Conservation (phyloP, 306 rosid species). For the Begonia loranthoides region DNA sequence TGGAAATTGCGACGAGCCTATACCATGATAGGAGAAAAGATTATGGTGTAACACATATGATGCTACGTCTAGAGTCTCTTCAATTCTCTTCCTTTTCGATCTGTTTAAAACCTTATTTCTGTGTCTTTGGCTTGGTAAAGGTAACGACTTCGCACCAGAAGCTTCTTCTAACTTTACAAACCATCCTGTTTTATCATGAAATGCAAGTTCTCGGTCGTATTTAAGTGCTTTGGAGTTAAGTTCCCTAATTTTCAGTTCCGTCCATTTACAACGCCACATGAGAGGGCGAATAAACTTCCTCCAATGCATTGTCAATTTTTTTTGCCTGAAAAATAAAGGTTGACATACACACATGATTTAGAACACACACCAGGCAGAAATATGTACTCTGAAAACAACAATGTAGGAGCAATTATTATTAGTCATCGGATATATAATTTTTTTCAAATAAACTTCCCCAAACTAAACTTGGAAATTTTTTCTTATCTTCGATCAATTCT, state of each 20-base stretch:
- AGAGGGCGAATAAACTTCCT: slow-evolving; percentile 49
- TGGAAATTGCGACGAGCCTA: slow-evolving; percentile 1
- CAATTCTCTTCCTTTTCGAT: slow-evolving; percentile 68
- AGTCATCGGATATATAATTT: neutral
- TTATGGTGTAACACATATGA: slow-evolving; percentile 63
- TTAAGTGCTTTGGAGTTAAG: slow-evolving; percentile 40
- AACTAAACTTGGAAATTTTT: neutral
- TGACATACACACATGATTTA: slow-evolving; percentile 3
- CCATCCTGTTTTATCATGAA: slow-evolving; percentile 36
- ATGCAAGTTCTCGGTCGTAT: slow-evolving; percentile 47
- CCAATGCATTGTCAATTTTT: slow-evolving; percentile 57
- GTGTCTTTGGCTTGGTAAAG: slow-evolving; percentile 27
- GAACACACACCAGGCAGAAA: slow-evolving; percentile 1
- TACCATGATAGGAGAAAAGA: slow-evolving; percentile 74
- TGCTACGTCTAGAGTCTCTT: slow-evolving; percentile 47
- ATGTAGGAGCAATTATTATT: neutral
- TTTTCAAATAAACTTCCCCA: neutral
- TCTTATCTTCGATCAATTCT: too few species aligned
- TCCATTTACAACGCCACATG: slow-evolving; percentile 73
- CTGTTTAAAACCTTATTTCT: slow-evolving; percentile 38
- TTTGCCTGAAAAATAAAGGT: slow-evolving; percentile 32
- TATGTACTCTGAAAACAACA: neutral
- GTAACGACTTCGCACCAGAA: slow-evolving; percentile 54
- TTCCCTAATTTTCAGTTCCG: slow-evolving; percentile 44
- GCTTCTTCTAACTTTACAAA: slow-evolving; percentile 31